These are phyloP conservation scores for Hymenoscyphus fructigenus DNA, from an alignment of 2,329 filamentous ascomycete species.

Conservation along the genomic window DNA sequence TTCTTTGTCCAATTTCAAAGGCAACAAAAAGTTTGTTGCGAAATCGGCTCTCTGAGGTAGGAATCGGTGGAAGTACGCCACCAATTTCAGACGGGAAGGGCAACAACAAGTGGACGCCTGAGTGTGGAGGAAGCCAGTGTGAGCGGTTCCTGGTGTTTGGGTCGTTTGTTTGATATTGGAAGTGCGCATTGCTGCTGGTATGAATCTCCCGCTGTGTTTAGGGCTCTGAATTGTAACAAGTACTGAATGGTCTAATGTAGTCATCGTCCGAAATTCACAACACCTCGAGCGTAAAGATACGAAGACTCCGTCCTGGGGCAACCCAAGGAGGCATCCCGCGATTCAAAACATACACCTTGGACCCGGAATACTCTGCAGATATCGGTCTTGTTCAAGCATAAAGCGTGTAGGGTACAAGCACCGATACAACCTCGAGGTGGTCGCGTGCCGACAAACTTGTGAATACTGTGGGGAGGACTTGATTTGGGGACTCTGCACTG, in stretches of 20 bases:
- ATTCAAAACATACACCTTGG: not conserved
- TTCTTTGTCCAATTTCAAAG: not conserved
- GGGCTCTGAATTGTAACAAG: not conserved
- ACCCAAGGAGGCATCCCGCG: not conserved
- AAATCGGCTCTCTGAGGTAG: not conserved
- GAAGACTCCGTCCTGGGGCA: not conserved
- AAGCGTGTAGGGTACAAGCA: not conserved
- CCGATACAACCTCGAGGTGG: not conserved
- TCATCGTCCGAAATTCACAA: not conserved
- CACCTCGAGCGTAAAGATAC: not conserved
- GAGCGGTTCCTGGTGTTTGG: not conserved
- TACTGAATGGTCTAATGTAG: not conserved
- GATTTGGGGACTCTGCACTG: not conserved
- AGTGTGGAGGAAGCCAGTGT: not conserved
- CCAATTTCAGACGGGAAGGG: not conserved
- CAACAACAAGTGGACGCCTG: not conserved
- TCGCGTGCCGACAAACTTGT: not conserved
- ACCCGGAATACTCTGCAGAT: not conserved
- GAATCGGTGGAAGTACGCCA: not conserved
- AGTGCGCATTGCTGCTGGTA: not conserved
- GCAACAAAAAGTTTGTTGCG: not conserved
- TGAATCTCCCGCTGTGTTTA: not conserved
- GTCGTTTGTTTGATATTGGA: not conserved
- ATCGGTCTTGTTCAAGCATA: not conserved
- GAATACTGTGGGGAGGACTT: not conserved